Evolutionary conservation across 1,139 yeast species (phyloP), one percentile per base, ranked within the genome.

Genomic region (Hanseniaspora gamundiae): DNA sequence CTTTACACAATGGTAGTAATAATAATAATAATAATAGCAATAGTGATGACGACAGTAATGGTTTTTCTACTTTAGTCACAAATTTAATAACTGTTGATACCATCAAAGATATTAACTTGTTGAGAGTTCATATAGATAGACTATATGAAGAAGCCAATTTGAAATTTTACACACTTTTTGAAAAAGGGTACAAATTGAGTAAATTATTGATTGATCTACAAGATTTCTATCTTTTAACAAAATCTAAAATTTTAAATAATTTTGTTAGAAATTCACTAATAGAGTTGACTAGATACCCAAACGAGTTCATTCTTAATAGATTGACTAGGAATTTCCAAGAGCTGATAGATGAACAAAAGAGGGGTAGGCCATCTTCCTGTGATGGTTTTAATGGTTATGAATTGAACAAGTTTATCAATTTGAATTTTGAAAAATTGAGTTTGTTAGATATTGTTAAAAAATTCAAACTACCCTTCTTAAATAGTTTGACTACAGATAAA

Each of bases 221-320:
- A n/a, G 30, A 39, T 5, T 44, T 44, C 35, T 44, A 44, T 28
- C 21, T 38, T n/a, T 44, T 40, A 7, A 38, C 38, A 16, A 21
- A 27, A 17, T 17, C 26, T 22, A 30, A 38, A 7, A 41, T 36
- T 19, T 30, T 44, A 14, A 19, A 24, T 20, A 2, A 27, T 16
- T 44, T 44, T 30, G 33, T 44, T 21, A 42, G 35, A 19, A 39
- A 19, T 19, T 41, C 47, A 1, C 35, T 44, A 11, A 14, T 41
- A 14, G 47, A 44, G 16, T 41, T 44, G 33, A 44, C 47, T 8
- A 44, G 38, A 39, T 42, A 41, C 14, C 44, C 44, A 14, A 35
- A 38, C 5, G 39, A 35, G 14, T 33, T 41, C 13, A 44, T 39
- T 14, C 39, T 44, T 17, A 39, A 29, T 11, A 39, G 21, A 17